Evolutionary conservation across 2,329 filamentous ascomycete genomes (phyloP).

Genomic region (Diaporthe sp.): DNA sequence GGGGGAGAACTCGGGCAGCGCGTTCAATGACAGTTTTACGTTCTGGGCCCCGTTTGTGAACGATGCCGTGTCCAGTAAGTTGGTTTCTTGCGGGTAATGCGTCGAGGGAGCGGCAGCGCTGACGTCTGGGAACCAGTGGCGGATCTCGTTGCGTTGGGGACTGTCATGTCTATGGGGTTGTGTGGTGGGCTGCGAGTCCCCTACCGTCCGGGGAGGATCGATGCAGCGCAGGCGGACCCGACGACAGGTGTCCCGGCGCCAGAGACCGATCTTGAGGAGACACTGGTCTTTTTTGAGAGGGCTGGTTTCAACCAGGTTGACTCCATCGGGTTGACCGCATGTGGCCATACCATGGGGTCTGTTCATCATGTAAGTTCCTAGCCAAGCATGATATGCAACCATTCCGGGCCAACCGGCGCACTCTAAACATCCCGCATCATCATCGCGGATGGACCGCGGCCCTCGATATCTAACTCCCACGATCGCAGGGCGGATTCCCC

Average conservation of each 20-base stretch:
- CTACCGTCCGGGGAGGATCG: slow-evolving; percentile 41
- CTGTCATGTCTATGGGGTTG: slow-evolving; percentile 43
- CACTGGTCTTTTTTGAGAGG: slow-evolving; percentile 39
- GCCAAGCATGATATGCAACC: not conserved
- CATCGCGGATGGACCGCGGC: not conserved
- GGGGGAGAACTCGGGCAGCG: slow-evolving; percentile 42
- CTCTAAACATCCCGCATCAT: not conserved
- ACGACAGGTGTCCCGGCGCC: slow-evolving; percentile 43
- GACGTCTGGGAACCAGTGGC: slow-evolving; percentile 37
- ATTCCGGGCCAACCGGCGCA: rapidly evolving
- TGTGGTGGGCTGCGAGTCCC: slow-evolving; percentile 43
- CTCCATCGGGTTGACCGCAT: slow-evolving; percentile 42
- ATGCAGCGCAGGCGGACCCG: slow-evolving; percentile 41
- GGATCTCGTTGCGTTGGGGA: slow-evolving; percentile 43
- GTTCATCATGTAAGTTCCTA: slow-evolving; percentile 40
- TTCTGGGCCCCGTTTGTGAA: slow-evolving; percentile 43
- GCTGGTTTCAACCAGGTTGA: slow-evolving; percentile 42
- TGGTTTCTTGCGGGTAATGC: not conserved
- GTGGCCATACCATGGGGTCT: slow-evolving; percentile 43
- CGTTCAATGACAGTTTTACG: slow-evolving; percentile 44
- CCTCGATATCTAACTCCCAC: too few relatives aligned
- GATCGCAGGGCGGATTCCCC: not conserved
- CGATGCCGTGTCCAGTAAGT: slow-evolving; percentile 43
- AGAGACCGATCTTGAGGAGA: slow-evolving; percentile 39
- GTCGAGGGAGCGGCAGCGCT: not conserved